Conservation (phyloP, 192 early-diverging fungal species). For the Thamnidium elegans region DNA sequence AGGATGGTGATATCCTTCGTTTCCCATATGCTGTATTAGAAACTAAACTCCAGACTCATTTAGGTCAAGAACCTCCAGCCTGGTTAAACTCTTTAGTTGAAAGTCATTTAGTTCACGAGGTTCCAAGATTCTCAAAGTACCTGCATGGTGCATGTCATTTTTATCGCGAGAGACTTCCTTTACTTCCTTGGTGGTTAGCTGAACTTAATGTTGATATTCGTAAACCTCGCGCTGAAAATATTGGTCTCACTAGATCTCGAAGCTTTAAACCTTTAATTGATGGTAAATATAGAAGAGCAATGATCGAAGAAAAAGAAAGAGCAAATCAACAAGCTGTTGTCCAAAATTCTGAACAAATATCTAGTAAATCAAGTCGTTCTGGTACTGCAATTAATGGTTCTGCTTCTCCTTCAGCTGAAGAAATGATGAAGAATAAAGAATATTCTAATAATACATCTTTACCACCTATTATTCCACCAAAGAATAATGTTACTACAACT, state of each 20-base stretch:
- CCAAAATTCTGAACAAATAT: not conserved
- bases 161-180: constrained; percentile 40
- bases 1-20: constrained; percentile 30
- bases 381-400: constrained; percentile 1
- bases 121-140: constrained; percentile 51
- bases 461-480: not conserved
- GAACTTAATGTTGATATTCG: constrained; percentile 50
- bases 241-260: constrained; percentile 32
- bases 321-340: constrained; percentile 18
- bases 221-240: constrained; percentile 38
- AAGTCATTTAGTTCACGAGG: constrained; percentile 46
- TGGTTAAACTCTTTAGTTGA: constrained; percentile 34
- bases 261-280: constrained; percentile 38
- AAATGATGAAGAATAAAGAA: not conserved
- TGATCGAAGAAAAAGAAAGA: constrained; percentile 36
- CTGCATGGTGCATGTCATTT: constrained; percentile 46
- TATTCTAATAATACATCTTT: not conserved
- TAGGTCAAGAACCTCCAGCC: constrained; percentile 39
- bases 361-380: not conserved
- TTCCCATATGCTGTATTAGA: constrained; percentile 42
- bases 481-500: not conserved
- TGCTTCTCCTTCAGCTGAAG: not conserved
- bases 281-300: constrained; percentile 31
- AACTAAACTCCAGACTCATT: constrained; percentile 36
- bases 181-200: constrained; percentile 50